Evolutionary conservation across 768 basidiomycete species (phyloP), one percentile per base, ranked within the genome.

Genomic region (Epithele typhae): DNA sequence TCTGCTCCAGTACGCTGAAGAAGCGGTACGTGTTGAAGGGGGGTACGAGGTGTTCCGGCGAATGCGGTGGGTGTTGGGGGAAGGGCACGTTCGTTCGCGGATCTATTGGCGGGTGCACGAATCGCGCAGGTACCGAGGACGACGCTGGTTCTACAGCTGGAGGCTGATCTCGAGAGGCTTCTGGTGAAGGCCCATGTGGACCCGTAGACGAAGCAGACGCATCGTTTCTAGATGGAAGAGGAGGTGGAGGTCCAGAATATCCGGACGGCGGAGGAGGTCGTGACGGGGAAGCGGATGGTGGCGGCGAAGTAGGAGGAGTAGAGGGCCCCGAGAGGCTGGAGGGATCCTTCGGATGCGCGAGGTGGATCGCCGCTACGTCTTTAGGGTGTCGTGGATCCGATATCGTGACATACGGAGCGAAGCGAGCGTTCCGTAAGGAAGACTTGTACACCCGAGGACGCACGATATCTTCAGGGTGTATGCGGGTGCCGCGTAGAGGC

Each of bases 1-100:
- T 80, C 63, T 74, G 78, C 55, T 90, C 86, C 37, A 92, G 69
- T 1, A 75, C 82, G 19, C 61, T 58, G 52, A 89, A 84, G 69
- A 92, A 91, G 3, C 74, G 69, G 64, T 92, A 84, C 2, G 90
- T 92, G 57, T 92, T 76, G 60, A 92, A 92, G 0, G 90, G 90
- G 7, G 89, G 88, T 25, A 74, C 76, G 14, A 77, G 63, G 61
- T 52, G 51, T 21, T 86, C 84, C 12, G 71, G 42, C 60, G 59
- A n/a, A 34, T 18, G 19, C 45, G 43, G 2, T 41, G 19, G 9
- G 22, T 24, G n/a, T 6, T 52, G 51, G 9, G 55, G 60, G 7
- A 55, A 45, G 5, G 57, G 59, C 2, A 62, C 38, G 37, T 37
- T 40, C 15, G 55, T 30, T 12, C 33, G 39, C 21, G 58, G 52